Conservation (phyloP, 2,329 filamentous ascomycete species). For the Xylariaceae sp. region DNA sequence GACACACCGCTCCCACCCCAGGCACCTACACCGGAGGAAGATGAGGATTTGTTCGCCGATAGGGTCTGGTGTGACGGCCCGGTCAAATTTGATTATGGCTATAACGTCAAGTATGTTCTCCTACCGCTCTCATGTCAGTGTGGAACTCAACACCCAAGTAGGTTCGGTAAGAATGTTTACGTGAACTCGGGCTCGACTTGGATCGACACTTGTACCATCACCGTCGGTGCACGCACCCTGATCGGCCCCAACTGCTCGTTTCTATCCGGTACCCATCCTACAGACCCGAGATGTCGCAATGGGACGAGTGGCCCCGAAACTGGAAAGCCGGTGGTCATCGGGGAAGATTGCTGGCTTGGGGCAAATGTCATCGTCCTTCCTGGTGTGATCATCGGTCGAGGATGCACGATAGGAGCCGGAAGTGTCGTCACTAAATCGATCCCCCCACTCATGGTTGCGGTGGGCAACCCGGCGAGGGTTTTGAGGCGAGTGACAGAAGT, state of each 20-base stretch:
- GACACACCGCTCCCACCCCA: slow-evolving; percentile 58
- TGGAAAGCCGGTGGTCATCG: slow-evolving; percentile 70
- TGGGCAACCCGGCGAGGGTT: slow-evolving; percentile 63
- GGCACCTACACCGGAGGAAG: slow-evolving; percentile 54
- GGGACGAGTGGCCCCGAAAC: slow-evolving; percentile 71
- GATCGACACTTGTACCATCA: slow-evolving; percentile 72
- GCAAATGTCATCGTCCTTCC: slow-evolving; percentile 68
- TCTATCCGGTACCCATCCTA: slow-evolving; percentile 70
- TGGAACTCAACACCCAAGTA: slow-evolving; percentile 21
- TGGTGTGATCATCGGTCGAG: slow-evolving; percentile 73
- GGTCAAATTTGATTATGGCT: slow-evolving; percentile 72
- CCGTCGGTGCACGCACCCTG: slow-evolving; percentile 71
- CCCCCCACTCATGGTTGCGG: slow-evolving; percentile 58
- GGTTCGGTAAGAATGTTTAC: slow-evolving; percentile 66
- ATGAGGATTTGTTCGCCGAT: slow-evolving; percentile 60
- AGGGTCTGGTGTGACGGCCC: slow-evolving; percentile 68
- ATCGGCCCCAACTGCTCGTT: slow-evolving; percentile 76
- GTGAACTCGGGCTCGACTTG: slow-evolving; percentile 72
- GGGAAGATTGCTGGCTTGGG: slow-evolving; percentile 78
- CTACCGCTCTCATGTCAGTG: slow-evolving; percentile 3
- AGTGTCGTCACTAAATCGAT: slow-evolving; percentile 79
- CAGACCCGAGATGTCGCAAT: slow-evolving; percentile 70
- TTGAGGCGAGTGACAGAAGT: slow-evolving; percentile 34
- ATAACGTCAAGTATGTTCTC: slow-evolving; percentile 55
- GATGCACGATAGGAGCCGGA: slow-evolving; percentile 71